Conservation (phyloP, 139 green algal species). For the Ostreobium quekettii region DNA sequence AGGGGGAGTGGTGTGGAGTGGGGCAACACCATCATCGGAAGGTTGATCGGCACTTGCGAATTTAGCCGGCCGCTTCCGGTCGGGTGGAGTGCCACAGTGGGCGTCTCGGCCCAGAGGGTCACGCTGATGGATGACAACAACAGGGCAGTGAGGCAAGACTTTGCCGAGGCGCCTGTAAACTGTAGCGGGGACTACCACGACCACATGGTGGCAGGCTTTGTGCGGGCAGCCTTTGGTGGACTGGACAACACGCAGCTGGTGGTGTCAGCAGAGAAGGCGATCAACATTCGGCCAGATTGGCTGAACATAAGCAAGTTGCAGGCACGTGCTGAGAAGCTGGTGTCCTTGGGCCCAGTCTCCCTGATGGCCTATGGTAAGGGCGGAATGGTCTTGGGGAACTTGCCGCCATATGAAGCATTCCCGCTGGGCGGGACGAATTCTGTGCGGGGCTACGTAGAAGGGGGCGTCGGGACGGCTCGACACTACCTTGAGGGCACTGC, state of each 20-base stretch:
- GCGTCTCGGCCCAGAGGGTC: conserved; percentile 55
- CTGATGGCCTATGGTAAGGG: conserved; percentile 43
- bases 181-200: conserved; percentile 55
- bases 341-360: conserved; percentile 41
- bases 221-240: conserved; percentile 1
- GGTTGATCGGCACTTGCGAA: conserved; percentile 61
- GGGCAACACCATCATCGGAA: conserved; percentile 43
- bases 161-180: conserved; percentile 76
- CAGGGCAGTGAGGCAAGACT: conserved; percentile 48
- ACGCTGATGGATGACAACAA: conserved; percentile 64
- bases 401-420: conserved; percentile 96
- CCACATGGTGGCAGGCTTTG: conserved; percentile 38
- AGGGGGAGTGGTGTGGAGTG: conserved; percentile 6
- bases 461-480: conserved; percentile 76
- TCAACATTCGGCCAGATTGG: conserved; percentile 65
- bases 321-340: conserved; percentile 45
- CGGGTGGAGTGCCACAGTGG: conserved; percentile 54
- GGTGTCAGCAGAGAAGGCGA: conserved; percentile 56
- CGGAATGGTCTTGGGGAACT: conserved; percentile 70
- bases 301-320: conserved; percentile 71
- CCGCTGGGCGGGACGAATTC: conserved; percentile 63
- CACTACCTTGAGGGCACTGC: conserved; percentile 67
- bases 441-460: conserved; percentile 49
- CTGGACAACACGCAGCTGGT: conserved; percentile 28
- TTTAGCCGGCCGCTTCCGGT: conserved; percentile 60